phyloP scores from a whole-genome alignment of 2,329 filamentous ascomycete species.

The Aspergillus brunneoviolaceus region DNA sequence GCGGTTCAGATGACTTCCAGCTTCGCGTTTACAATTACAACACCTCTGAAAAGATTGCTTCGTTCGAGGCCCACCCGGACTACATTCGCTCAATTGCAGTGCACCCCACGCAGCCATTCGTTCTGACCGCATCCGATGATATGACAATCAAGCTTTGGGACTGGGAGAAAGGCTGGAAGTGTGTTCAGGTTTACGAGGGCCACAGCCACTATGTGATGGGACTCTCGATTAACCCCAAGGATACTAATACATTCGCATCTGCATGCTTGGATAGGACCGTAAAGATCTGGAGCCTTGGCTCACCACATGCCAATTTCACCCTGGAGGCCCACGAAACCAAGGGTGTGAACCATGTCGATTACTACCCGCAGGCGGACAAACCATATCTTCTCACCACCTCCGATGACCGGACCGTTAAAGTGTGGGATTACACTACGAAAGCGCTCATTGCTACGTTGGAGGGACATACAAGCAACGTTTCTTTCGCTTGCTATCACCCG shows the following conservation, averaged over 20 bases:
- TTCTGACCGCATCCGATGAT: constrained; percentile 94
- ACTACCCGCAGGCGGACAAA: constrained; percentile 67
- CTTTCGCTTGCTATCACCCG: constrained; percentile 96
- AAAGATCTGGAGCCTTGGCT: constrained; percentile 96
- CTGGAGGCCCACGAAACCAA: constrained; percentile 96
- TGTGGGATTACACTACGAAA: constrained; percentile 99
- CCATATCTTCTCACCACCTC: constrained; percentile 93
- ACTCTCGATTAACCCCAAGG: constrained; percentile 94
- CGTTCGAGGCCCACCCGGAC: constrained; percentile 95
- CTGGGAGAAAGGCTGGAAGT: constrained; percentile 98
- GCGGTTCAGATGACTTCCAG: constrained; percentile 89
- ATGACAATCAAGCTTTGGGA: constrained; percentile 99
- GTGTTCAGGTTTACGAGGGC: constrained; percentile 93
- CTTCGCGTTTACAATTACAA: constrained; percentile 97
- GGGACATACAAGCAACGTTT: constrained; percentile 96
- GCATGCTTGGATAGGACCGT: constrained; percentile 95
- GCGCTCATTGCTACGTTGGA: constrained; percentile 94
- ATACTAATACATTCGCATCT: constrained; percentile 88
- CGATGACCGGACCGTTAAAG: constrained; percentile 93
- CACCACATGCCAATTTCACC: constrained; percentile 91
- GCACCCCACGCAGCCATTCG: constrained; percentile 92
- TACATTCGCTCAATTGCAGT: constrained; percentile 97
- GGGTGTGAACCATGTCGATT: constrained; percentile 97
- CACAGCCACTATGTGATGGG: constrained; percentile 98
- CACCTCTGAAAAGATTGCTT: constrained; percentile 96